Evolutionary conservation across 208 protist genomes (phyloP).

Genomic region (Leishmania major): DNA sequence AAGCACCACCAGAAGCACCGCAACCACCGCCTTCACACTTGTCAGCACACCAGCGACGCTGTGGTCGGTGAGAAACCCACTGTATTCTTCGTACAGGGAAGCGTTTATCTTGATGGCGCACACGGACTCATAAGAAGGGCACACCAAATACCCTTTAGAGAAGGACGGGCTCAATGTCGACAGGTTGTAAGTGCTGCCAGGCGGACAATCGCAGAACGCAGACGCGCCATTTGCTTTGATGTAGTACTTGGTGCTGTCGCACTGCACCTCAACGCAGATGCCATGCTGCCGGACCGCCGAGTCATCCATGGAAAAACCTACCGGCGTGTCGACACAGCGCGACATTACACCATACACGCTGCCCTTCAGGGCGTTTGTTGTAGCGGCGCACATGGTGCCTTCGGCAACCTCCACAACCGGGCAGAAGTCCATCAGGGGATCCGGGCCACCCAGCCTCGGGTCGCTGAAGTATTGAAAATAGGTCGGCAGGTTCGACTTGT

Average conservation of each 20-base stretch:
- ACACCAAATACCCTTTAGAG: slow-evolving; percentile 27
- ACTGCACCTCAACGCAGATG: slow-evolving; percentile 32
- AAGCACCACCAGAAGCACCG: not conserved
- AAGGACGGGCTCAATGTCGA: slow-evolving; percentile 15
- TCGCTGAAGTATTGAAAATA: slow-evolving; percentile 52
- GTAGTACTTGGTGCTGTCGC: slow-evolving; percentile 13
- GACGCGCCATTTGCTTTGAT: slow-evolving; percentile 17
- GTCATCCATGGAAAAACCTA: not conserved
- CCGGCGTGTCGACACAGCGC: not conserved
- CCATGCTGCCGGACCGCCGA: not conserved
- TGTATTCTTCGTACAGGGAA: not conserved
- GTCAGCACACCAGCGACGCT: not conserved
- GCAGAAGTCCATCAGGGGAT: slow-evolving; percentile 51
- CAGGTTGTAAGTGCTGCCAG: slow-evolving; percentile 9
- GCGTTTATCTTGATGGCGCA: slow-evolving; percentile 17
- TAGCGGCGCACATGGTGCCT: slow-evolving; percentile 27
- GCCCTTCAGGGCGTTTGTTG: not conserved
- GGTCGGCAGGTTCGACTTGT: slow-evolving; percentile 5
- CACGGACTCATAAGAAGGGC: slow-evolving; percentile 39
- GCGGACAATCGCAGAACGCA: slow-evolving; percentile 7
- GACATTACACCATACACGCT: not conserved
- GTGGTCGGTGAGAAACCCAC: not conserved
- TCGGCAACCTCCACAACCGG: slow-evolving; percentile 26
- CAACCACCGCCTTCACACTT: not conserved
- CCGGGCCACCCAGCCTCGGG: slow-evolving; percentile 18